These are phyloP conservation scores for Trametes meyenii DNA, from an alignment of 768 basidiomycete species.

Conservation along the genomic window DNA sequence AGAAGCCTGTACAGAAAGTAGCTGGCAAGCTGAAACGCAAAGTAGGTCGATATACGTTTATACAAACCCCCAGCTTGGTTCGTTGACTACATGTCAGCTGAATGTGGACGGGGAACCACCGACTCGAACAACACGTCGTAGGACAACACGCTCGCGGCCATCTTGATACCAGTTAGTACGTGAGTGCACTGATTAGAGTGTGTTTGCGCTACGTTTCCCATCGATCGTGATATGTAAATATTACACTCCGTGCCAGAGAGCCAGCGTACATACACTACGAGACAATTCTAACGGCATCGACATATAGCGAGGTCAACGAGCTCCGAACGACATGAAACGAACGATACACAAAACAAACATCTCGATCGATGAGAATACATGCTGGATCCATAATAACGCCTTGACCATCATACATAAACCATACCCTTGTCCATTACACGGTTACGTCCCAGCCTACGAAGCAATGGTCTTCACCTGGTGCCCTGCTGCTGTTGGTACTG, in stretches of 20 bases:
- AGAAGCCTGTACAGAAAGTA: constrained; percentile 14
- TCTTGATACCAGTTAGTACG: not conserved
- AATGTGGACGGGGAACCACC: constrained; percentile 4
- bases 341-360: not conserved
- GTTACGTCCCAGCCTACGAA: not conserved
- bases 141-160: not conserved
- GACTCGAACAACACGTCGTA: not conserved
- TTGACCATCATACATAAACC: not conserved
- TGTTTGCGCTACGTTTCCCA: constrained; percentile 14
- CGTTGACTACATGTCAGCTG: not conserved
- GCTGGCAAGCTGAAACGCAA: constrained; percentile 27
- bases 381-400: not conserved
- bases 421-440: not conserved
- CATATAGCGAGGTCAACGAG: not conserved
- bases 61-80: no score
- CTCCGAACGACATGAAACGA: not conserved
- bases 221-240: constrained; percentile 13
- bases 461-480: not conserved
- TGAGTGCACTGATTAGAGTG: no score
- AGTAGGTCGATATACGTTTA: constrained; percentile 1
- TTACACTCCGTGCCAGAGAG: constrained; percentile 15
- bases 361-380: constrained; percentile 17
- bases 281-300: constrained; percentile 2
- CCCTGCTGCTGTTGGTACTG: constrained; percentile 2
- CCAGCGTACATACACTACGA: constrained; percentile 13